These are phyloP conservation scores for Chimonanthus salicifolius DNA, from an alignment of 164 flowering plant species.

Conservation along the genomic window DNA sequence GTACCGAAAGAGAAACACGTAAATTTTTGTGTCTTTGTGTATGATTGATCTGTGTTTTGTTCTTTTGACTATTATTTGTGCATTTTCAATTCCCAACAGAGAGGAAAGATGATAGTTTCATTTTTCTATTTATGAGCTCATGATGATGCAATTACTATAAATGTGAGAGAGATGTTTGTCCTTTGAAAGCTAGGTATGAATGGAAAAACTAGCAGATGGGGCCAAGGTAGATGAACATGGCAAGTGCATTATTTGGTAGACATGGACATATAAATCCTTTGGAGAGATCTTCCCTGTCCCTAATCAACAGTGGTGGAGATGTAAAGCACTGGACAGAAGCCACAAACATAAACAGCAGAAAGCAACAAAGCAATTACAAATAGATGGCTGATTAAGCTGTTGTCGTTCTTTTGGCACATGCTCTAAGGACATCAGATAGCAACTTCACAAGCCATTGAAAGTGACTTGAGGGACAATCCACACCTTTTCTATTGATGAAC, in stretches of 20 bases:
- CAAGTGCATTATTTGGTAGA: neutral
- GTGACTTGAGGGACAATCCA: conserved; percentile 2
- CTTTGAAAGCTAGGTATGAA: neutral
- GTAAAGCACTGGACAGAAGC: neutral
- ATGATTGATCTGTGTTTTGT: too few relatives aligned
- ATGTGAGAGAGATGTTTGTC: neutral
- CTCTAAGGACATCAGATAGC: neutral
- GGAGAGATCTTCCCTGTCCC: neutral
- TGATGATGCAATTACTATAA: too few relatives aligned
- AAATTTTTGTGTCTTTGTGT: too few relatives aligned
- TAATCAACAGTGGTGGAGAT: too few relatives aligned
- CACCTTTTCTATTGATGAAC: neutral
- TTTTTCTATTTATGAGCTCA: too few relatives aligned
- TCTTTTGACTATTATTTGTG: too few relatives aligned
- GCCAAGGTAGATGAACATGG: neutral
- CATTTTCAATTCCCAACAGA: too few relatives aligned
- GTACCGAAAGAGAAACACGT: too few relatives aligned
- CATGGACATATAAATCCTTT: neutral
- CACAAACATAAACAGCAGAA: neutral
- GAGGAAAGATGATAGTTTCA: too few relatives aligned
- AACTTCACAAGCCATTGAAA: conserved; percentile 1
- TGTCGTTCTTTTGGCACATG: neutral
- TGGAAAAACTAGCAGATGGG: neutral
- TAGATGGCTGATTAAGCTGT: neutral
- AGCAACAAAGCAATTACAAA: too few relatives aligned